A percentile compares a stretch with the other conserved stretches of the same genome.
Evolutionary conservation across 2,329 filamentous ascomycete genomes (phyloP).

Genomic region (Zasmidium angulare): DNA sequence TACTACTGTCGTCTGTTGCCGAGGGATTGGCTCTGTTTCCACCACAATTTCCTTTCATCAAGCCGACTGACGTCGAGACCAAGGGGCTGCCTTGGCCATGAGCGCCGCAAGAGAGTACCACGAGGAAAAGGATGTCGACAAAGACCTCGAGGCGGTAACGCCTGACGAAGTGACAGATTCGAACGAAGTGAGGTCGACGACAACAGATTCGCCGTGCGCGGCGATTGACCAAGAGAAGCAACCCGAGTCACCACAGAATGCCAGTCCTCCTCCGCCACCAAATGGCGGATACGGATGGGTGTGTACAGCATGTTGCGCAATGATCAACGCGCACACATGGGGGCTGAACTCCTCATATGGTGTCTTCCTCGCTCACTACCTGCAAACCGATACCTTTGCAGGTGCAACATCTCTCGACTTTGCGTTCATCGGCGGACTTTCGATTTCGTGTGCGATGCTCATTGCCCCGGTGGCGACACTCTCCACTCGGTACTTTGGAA

Average conservation of each 20-base stretch:
- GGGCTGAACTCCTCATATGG: constrained; percentile 56
- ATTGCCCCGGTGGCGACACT: constrained; percentile 68
- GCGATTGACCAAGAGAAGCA: constrained; percentile 1
- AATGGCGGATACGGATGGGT: constrained; percentile 64
- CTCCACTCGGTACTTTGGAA: constrained; percentile 62
- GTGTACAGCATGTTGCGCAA: constrained; percentile 46
- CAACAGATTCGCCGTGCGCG: background rate
- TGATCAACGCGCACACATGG: constrained; percentile 52
- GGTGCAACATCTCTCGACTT: constrained; percentile 65
- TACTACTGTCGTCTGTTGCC: background rate
- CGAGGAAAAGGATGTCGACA: constrained; percentile 1
- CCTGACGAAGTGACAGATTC: background rate
- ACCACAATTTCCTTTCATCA: background rate
- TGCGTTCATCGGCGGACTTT: constrained; percentile 75
- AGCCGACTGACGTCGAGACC: background rate
- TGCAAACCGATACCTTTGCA: constrained; percentile 62
- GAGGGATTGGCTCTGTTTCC: background rate
- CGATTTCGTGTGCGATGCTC: constrained; percentile 64
- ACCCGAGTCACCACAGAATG: background rate
- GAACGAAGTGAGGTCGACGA: background rate
- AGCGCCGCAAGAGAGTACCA: background rate
- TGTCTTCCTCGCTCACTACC: constrained; percentile 75
- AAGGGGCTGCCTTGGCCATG: background rate
- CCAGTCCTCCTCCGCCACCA: constrained; percentile 20
- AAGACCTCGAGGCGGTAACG: background rate